Evolutionary conservation across 208 protist genomes (phyloP), one percentile per base, ranked within the genome.

Genomic region (Leishmania guyanensis): DNA sequence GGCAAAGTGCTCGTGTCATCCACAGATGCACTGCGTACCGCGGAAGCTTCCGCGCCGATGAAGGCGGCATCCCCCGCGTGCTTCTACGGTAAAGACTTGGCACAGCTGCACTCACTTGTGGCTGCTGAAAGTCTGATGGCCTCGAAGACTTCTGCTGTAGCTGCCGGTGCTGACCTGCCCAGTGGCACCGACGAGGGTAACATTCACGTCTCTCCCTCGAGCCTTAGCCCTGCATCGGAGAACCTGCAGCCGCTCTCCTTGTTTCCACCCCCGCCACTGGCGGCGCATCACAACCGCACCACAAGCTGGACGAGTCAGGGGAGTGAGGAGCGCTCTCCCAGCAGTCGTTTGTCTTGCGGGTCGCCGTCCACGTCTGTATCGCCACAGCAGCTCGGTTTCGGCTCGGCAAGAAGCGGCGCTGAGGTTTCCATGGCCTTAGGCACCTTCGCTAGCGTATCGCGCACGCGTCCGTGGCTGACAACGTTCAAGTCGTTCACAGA

Each of bases 401-500:
- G 26, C 6, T 73, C 33, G 8, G 5, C 26, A n/a, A 14, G 48
- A 20, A 73, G 77, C 3, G 36, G 60, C 29, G 48, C 76, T 50
- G 60, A 8, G 5, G 26, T 53, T 12, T 78, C 72, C 36, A 22
- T 53, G 48, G 39, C 62, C 53, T 29, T 58, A 26, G 48, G 36
- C 43, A 48, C 68, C 22, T 20, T 71, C 0, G 48, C 64, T n/a
- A 80, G 75, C 58, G 74, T 62, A 0, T 43, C 75, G 5, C 82
- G 73, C 62, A 60, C 77, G 60, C 72, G 73, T 4, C 82, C 82
- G 26, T 68, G 72, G 29, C 72, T 85, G 51, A 75, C 77, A 10
- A 79, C 82, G 51, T 85, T 85, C 77, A 54, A 54, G 29, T 65
- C 82, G n/a, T 66, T 81, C 46, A 29, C 77, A 33, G 82, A 85